Evolutionary conservation across 2,329 filamentous ascomycete genomes (phyloP).

Genomic region (Hortaea werneckii): DNA sequence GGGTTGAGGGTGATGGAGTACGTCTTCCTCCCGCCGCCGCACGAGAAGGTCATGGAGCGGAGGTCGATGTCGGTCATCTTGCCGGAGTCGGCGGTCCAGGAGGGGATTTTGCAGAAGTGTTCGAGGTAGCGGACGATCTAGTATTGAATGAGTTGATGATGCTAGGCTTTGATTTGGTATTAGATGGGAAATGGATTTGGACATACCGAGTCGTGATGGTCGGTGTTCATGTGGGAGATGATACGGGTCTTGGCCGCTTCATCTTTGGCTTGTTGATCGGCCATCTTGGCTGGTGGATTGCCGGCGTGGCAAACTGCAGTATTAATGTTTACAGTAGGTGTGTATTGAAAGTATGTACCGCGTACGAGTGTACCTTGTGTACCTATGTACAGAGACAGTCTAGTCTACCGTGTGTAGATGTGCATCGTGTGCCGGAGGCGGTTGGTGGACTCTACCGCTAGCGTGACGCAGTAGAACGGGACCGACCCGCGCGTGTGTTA

Average conservation of each 20-base stretch:
- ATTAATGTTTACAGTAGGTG: too few species aligned
- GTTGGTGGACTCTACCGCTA: too few species aligned
- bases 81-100: slow-evolving; percentile 46
- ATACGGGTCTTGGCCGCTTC: slow-evolving; percentile 49
- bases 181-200: background rate
- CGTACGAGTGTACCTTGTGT: too few species aligned
- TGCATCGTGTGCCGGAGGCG: too few species aligned
- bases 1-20: slow-evolving; percentile 55
- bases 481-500: too few species aligned
- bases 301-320: too few species aligned
- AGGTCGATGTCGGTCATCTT: slow-evolving; percentile 57
- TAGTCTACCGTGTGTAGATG: too few species aligned
- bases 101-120: slow-evolving; percentile 53
- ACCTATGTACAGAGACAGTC: too few species aligned
- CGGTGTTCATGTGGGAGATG: slow-evolving; percentile 76
- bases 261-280: slow-evolving; percentile 25
- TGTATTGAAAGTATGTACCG: too few species aligned
- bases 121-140: slow-evolving; percentile 64
- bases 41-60: slow-evolving; percentile 50
- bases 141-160: background rate
- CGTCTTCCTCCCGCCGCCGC: slow-evolving; percentile 35
- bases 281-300: slow-evolving; percentile 6
- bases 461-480: too few species aligned
- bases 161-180: background rate
- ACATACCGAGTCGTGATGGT: slow-evolving; percentile 58